phyloP scores from a whole-genome alignment of 306 rosid genomes.

The Sophora flavescens region DNA sequence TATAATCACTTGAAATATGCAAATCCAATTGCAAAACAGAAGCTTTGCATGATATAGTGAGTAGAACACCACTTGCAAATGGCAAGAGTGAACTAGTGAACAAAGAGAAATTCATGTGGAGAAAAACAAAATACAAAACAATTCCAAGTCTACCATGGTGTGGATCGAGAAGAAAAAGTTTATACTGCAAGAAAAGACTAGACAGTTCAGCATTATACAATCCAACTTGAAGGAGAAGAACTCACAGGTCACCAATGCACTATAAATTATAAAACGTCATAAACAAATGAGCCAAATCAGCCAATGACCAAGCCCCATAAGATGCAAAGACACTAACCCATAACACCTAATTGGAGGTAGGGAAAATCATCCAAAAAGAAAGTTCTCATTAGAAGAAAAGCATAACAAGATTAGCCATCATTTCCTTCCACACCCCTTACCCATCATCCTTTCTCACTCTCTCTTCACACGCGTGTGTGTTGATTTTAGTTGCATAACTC shows the following conservation, averaged over 20 bases:
- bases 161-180: background rate
- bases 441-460: background rate
- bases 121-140: background rate
- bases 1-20: conserved; percentile 19
- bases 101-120: background rate
- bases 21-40: conserved; percentile 18
- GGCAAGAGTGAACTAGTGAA: background rate
- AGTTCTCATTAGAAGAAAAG: background rate
- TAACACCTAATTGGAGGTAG: conserved; percentile 1
- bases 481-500: conserved; percentile 27
- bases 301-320: conserved; percentile 7
- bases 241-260: conserved; percentile 6
- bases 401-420: background rate
- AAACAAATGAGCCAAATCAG: conserved; percentile 19
- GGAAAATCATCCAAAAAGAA: conserved; percentile 3
- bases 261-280: conserved; percentile 18
- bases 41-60: conserved; percentile 10
- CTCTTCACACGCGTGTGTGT: background rate
- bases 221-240: conserved; percentile 28
- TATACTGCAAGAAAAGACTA: background rate
- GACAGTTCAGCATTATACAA: conserved; percentile 3
- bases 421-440: conserved; percentile 6
- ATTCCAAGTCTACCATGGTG: background rate
- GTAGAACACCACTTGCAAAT: background rate
- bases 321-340: conserved; percentile 20